phyloP scores from a whole-genome alignment of 176 grass and related monocot species.

The Poa pratensis region DNA sequence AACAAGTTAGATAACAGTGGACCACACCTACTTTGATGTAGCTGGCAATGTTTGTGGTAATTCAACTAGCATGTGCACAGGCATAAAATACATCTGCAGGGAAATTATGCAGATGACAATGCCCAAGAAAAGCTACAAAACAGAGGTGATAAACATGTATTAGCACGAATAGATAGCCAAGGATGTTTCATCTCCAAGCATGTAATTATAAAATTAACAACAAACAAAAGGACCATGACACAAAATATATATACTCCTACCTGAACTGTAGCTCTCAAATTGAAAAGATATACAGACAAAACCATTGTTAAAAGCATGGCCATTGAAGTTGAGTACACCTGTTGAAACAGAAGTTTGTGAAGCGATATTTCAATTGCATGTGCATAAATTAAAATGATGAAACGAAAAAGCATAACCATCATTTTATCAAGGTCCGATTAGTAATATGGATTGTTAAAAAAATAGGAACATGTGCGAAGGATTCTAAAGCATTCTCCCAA shows the following conservation, averaged over 20 bases:
- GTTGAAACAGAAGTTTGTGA: constrained; percentile 38
- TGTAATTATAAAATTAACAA: constrained; percentile 16
- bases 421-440: constrained; percentile 4
- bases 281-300: constrained; percentile 88
- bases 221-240: neutral
- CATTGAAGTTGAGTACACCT: constrained; percentile 99
- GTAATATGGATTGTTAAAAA: neutral
- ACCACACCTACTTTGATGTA: constrained; percentile 45
- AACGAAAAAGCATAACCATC: neutral
- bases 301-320: constrained; percentile 96
- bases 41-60: constrained; percentile 64
- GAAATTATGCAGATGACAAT: constrained; percentile 96
- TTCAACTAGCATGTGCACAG: constrained; percentile 74
- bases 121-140: constrained; percentile 93
- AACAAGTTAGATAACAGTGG: constrained; percentile 36
- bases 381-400: neutral
- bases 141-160: constrained; percentile 28
- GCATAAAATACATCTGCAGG: constrained; percentile 98
- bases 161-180: constrained; percentile 39
- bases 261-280: constrained; percentile 88
- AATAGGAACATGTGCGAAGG: too few relatives aligned
- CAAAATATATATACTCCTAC: constrained; percentile 40
- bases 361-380: neutral
- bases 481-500: constrained; percentile 36
- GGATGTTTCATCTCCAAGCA: constrained; percentile 15